Percentiles rank a stretch among this genome's conserved stretches.
Conservation (phyloP, 1,284 basidiomycete species). For the Termitomyces sp. region DNA sequence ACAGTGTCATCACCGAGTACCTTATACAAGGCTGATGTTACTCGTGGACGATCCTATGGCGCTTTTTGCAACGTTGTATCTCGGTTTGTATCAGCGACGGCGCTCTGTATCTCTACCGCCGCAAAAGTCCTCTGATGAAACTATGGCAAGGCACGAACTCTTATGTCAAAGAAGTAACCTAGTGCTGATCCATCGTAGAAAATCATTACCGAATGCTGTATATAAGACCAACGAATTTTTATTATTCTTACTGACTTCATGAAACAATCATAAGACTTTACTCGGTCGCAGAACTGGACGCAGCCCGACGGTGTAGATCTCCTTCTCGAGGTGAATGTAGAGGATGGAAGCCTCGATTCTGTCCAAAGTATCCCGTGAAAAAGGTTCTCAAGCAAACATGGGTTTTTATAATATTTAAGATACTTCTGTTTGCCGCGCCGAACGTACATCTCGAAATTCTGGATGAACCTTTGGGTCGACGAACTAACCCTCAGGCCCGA, state of each 20-base stretch:
- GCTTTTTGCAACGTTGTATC: neutral
- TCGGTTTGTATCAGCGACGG: neutral
- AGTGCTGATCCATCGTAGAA: slow-evolving; percentile 7
- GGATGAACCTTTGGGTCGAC: slow-evolving; percentile 35
- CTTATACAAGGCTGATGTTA: neutral
- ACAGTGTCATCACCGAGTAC: neutral
- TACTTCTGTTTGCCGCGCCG: slow-evolving; percentile 35
- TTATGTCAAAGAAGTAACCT: neutral
- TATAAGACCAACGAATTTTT: slow-evolving; percentile 17
- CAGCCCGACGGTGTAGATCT: slow-evolving; percentile 17
- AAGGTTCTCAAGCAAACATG: slow-evolving; percentile 16
- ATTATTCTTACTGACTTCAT: slow-evolving; percentile 14
- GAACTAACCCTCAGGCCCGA: slow-evolving; percentile 29
- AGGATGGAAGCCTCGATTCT: slow-evolving; percentile 31
- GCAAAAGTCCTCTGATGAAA: neutral
- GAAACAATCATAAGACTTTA: slow-evolving; percentile 10
- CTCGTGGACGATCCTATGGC: slow-evolving; percentile 1
- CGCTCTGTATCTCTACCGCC: neutral
- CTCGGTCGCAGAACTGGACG: slow-evolving; percentile 5
- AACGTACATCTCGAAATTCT: slow-evolving; percentile 31
- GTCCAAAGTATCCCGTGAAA: slow-evolving; percentile 34
- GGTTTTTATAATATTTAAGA: slow-evolving; percentile 29
- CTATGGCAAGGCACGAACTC: slow-evolving; percentile 21
- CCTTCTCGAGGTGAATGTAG: slow-evolving; percentile 15
- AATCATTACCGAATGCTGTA: slow-evolving; percentile 20